Evolutionary conservation across 371 early-diverging fungal genomes (phyloP).

Genomic region (Syncephalastrum contaminatum): DNA sequence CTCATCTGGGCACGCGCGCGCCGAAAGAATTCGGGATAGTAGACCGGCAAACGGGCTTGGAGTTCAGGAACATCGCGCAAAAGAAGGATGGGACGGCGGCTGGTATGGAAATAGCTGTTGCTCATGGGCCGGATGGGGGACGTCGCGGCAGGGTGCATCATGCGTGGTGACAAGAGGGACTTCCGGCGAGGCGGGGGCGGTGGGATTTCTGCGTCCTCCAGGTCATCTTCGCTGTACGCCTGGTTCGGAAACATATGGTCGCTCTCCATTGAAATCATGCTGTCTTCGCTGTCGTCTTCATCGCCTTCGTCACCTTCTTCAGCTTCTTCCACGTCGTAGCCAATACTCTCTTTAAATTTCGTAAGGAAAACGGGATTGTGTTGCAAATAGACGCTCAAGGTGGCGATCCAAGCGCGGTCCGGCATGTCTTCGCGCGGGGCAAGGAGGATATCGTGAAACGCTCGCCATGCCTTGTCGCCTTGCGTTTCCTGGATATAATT

Average conservation of each 20-base stretch:
- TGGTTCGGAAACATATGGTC: too few species aligned
- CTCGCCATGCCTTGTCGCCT: constrained; percentile 32
- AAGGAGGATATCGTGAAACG: constrained; percentile 36
- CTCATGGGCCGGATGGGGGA: not conserved
- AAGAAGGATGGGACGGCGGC: constrained; percentile 6
- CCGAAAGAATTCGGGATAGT: constrained; percentile 38
- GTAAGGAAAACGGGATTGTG: constrained; percentile 43
- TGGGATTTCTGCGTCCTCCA: too few species aligned
- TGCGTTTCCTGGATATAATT: constrained; percentile 41
- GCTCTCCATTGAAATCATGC: not conserved
- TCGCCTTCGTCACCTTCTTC: constrained; percentile 15
- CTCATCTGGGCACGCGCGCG: constrained; percentile 35
- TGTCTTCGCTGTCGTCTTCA: constrained; percentile 6
- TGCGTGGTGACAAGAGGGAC: not conserved
- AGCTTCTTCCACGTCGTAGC: constrained; percentile 31
- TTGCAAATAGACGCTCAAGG: constrained; percentile 30
- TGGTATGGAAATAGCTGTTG: not conserved
- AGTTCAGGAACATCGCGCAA: constrained; percentile 36
- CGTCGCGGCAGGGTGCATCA: constrained; percentile 7
- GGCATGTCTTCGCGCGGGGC: constrained; percentile 38
- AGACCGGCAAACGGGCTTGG: constrained; percentile 21
- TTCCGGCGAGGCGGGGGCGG: constrained; percentile 4
- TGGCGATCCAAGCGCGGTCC: constrained; percentile 40
- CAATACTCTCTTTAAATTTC: constrained; percentile 47
- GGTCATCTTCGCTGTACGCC: too few species aligned